Conservation (phyloP, 192 early-diverging fungal species). For the Coemansia sp. region DNA sequence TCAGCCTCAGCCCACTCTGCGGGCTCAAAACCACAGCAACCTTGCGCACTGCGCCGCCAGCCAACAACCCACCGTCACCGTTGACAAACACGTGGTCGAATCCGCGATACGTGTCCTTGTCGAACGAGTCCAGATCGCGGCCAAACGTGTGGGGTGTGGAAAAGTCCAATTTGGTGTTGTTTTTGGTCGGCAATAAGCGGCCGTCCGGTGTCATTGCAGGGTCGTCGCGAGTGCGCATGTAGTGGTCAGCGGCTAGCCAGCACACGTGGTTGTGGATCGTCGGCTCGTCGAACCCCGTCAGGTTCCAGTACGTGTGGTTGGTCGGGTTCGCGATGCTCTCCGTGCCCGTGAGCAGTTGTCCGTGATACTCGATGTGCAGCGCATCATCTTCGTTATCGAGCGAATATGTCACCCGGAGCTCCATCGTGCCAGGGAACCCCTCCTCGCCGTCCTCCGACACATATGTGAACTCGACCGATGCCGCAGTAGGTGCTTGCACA, state of each 20-base stretch:
- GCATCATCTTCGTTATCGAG: conserved; percentile 55
- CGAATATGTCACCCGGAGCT: conserved; percentile 59
- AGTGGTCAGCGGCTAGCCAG: conserved; percentile 43
- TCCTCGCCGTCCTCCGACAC: conserved; percentile 72
- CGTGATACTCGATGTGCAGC: conserved; percentile 54
- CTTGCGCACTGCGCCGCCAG: conserved; percentile 18
- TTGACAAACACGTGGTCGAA: conserved; percentile 82
- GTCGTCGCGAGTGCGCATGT: conserved; percentile 58
- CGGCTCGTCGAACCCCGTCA: conserved; percentile 64
- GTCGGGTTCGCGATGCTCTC: conserved; percentile 74
- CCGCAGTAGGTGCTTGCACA: conserved; percentile 31
- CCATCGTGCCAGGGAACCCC: conserved; percentile 74
- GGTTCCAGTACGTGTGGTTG: conserved; percentile 88
- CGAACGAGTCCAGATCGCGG: conserved; percentile 53
- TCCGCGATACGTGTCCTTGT: conserved; percentile 54
- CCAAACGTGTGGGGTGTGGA: conserved; percentile 56
- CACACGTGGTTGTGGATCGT: conserved; percentile 58
- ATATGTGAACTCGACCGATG: conserved; percentile 58
- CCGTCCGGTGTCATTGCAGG: conserved; percentile 72
- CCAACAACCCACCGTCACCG: too few species aligned
- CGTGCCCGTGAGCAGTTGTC: conserved; percentile 37
- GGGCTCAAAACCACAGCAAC: conserved; percentile 55
- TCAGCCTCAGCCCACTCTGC: conserved; percentile 61
- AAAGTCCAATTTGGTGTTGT: conserved; percentile 54
- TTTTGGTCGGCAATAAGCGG: conserved; percentile 40